Conservation (phyloP, 352 stramenopile genomes). For the Peronospora farinosa region DNA sequence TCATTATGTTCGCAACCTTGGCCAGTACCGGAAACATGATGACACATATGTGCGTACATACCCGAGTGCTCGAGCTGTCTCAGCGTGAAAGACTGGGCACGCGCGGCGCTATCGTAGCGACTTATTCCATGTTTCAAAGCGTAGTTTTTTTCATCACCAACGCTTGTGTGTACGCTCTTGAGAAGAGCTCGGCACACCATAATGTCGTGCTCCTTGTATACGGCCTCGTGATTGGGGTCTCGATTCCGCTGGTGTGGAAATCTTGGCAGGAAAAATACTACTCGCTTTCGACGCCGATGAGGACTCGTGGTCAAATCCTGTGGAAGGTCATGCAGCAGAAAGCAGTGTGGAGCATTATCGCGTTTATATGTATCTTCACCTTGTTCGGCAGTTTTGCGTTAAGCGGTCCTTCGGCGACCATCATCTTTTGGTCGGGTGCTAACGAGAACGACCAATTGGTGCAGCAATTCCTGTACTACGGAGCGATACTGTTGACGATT, state of each 20-base stretch:
- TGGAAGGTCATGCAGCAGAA: slow-evolving; percentile 56
- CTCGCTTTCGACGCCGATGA: slow-evolving; percentile 36
- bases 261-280: slow-evolving; percentile 45
- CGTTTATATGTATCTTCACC: slow-evolving; percentile 40
- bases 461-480: slow-evolving; percentile 19
- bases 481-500: slow-evolving; percentile 19
- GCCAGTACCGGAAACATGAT: slow-evolving; percentile 31
- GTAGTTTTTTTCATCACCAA: slow-evolving; percentile 28
- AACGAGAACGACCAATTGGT: slow-evolving; percentile 24
- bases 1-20: slow-evolving; percentile 24
- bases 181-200: slow-evolving; percentile 7
- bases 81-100: slow-evolving; percentile 34
- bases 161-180: slow-evolving; percentile 13
- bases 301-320: slow-evolving; percentile 32
- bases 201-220: slow-evolving; percentile 25
- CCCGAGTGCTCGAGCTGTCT: slow-evolving; percentile 37
- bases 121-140: slow-evolving; percentile 36
- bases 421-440: slow-evolving; percentile 27
- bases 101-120: slow-evolving; percentile 36
- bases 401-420: slow-evolving; percentile 16
- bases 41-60: slow-evolving; percentile 35
- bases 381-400: slow-evolving; percentile 38
- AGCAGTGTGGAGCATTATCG: slow-evolving; percentile 39
- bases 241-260: slow-evolving; percentile 31
- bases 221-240: slow-evolving; percentile 23